A percentile compares a stretch with the other conserved stretches of the same genome.
Evolutionary conservation across 495 filamentous ascomycete genomes (phyloP).

Genomic region (Xylaria palmicola): DNA sequence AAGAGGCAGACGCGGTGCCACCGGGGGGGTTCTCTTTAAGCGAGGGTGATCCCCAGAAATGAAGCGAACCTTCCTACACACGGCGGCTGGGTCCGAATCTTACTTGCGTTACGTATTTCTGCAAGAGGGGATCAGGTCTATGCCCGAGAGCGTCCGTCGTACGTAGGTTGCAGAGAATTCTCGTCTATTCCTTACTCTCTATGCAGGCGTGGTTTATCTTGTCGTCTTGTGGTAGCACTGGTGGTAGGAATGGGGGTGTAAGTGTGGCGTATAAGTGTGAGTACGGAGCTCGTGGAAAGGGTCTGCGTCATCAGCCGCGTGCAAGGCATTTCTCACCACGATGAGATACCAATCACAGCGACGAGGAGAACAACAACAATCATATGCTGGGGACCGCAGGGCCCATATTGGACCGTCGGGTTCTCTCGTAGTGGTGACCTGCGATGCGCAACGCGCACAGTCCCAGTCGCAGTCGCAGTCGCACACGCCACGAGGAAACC

Average conservation of each 20-base stretch:
- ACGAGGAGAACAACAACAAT: neutral
- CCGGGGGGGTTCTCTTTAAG: neutral
- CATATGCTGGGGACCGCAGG: constrained; percentile 2
- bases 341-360: neutral
- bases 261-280: neutral
- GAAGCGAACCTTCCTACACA: constrained; percentile 9
- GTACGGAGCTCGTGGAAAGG: neutral
- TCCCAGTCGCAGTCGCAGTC: constrained; percentile 1
- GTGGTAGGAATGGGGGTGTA: neutral
- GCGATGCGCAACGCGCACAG: neutral
- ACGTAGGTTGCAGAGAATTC: neutral
- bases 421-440: neutral
- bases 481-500: neutral
- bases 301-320: constrained; percentile 1
- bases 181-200: neutral
- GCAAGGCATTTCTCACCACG: neutral
- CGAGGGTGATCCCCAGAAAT: constrained; percentile 1
- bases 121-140: constrained; percentile 5
- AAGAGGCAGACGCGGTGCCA: neutral
- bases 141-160: constrained; percentile 1
- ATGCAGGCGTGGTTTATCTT: neutral
- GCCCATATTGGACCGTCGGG: constrained; percentile 11
- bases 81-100: constrained; percentile 10
- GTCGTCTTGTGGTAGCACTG: neutral
- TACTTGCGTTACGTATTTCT: constrained; percentile 13